These are phyloP conservation scores for Melastoma malabathricum DNA, from an alignment of 345 rosid species.

Conservation along the genomic window DNA sequence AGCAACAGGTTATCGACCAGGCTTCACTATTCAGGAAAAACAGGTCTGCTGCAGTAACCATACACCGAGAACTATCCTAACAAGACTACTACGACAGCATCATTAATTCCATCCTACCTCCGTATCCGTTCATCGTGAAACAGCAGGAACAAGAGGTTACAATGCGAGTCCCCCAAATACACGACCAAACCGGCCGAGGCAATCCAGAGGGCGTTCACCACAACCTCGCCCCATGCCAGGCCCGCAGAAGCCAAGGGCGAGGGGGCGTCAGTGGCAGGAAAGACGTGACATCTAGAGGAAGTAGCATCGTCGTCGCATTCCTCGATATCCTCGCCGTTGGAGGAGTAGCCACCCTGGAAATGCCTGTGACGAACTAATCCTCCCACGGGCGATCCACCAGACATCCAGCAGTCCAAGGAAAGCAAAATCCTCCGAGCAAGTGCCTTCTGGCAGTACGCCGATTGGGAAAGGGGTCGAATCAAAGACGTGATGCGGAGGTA, in stretches of 20 bases:
- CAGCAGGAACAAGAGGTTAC: conserved; percentile 53
- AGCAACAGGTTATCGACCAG: too few species aligned
- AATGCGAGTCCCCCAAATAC: conserved; percentile 70
- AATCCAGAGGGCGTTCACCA: conserved; percentile 78
- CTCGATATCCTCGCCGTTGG: conserved; percentile 15
- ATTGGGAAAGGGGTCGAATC: too few species aligned
- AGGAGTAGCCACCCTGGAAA: conserved; percentile 81
- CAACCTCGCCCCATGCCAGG: conserved; percentile 54
- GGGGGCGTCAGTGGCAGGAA: conserved; percentile 22
- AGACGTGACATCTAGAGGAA: conserved; percentile 33
- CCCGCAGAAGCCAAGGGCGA: conserved; percentile 23
- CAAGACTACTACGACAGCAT: too few species aligned
- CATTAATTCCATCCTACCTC: conserved; percentile 28
- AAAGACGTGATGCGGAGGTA: too few species aligned
- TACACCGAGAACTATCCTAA: too few species aligned
- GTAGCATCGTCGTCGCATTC: conserved; percentile 94
- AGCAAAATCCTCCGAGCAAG: not conserved
- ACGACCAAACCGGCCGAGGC: conserved; percentile 62
- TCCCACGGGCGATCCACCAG: conserved; percentile 81
- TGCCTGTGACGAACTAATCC: conserved; percentile 92
- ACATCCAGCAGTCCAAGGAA: conserved; percentile 25
- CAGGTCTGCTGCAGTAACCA: too few species aligned
- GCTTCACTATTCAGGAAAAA: too few species aligned
- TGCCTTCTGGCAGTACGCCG: not conserved
- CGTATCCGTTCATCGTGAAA: conserved; percentile 68